Conservation (phyloP, 805 yeast species). For the Cephaloascus albidus region DNA sequence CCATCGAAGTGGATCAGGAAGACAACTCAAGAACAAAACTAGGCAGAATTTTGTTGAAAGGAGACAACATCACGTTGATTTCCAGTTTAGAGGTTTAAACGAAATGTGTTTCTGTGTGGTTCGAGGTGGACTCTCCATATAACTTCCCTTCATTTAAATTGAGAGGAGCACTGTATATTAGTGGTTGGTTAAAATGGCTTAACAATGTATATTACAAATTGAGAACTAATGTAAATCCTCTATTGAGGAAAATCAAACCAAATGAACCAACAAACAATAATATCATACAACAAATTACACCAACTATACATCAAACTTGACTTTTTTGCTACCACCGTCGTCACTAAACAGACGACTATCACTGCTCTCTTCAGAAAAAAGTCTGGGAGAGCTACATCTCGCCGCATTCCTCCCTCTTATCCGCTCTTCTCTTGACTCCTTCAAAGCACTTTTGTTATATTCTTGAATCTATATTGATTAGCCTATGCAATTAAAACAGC, state of each 20-base stretch:
- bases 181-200: slow-evolving; percentile 1
- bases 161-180: background rate
- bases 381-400: no score
- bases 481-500: background rate
- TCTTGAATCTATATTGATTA: background rate
- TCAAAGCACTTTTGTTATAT: slow-evolving; percentile 13
- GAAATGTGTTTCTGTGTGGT: background rate
- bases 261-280: no score
- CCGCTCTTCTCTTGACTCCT: slow-evolving; percentile 19
- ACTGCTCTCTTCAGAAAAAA: no score
- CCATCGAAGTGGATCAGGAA: slow-evolving; percentile 52
- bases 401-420: no score
- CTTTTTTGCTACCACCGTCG: no score
- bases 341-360: no score
- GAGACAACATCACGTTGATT: slow-evolving; percentile 86
- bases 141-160: background rate
- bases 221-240: background rate
- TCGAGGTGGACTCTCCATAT: background rate
- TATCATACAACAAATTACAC: no score
- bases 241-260: no score
- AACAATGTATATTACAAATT: background rate
- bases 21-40: slow-evolving; percentile 42
- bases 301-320: no score
- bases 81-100: slow-evolving; percentile 21
- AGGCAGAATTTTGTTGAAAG: slow-evolving; percentile 78